Percentiles rank a stretch among this genome's conserved stretches.
Conservation (phyloP, 805 yeast genomes). For the Candida manassasensis region DNA sequence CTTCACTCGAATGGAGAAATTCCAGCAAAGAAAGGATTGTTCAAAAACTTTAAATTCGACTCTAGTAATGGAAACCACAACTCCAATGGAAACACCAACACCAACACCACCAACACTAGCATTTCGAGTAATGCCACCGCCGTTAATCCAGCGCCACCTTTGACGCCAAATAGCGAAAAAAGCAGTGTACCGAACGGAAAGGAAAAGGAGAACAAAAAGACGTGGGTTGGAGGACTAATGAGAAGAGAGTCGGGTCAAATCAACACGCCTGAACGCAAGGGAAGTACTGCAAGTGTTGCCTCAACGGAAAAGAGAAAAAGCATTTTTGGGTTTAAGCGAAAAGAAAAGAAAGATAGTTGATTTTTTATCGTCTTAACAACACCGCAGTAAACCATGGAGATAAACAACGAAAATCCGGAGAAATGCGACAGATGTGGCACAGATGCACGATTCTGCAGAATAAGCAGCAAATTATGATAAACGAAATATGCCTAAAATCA, state of each 20-base stretch:
- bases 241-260: conserved; percentile 23
- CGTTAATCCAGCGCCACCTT: neutral
- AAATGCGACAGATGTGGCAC: too few relatives aligned
- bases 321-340: conserved; percentile 35
- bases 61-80: neutral
- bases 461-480: too few relatives aligned
- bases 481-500: too few relatives aligned
- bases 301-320: conserved; percentile 22
- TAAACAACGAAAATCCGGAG: too few relatives aligned
- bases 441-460: too few relatives aligned
- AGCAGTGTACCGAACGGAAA: conserved; percentile 6
- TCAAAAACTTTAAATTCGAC: conserved; percentile 30
- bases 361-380: too few relatives aligned
- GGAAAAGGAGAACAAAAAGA: conserved; percentile 29
- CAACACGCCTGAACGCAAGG: conserved; percentile 14
- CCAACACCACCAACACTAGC: conserved; percentile 3
- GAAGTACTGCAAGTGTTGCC: conserved; percentile 16
- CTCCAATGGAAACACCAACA: neutral
- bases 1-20: conserved; percentile 7
- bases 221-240: conserved; percentile 38
- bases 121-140: conserved; percentile 5
- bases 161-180: conserved; percentile 4
- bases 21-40: conserved; percentile 11
- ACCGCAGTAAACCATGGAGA: too few relatives aligned
- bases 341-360: conserved; percentile 8